Base-by-base conservation (phyloP, 2,329 filamentous ascomycete species). In the Didymella sp. region DNA sequence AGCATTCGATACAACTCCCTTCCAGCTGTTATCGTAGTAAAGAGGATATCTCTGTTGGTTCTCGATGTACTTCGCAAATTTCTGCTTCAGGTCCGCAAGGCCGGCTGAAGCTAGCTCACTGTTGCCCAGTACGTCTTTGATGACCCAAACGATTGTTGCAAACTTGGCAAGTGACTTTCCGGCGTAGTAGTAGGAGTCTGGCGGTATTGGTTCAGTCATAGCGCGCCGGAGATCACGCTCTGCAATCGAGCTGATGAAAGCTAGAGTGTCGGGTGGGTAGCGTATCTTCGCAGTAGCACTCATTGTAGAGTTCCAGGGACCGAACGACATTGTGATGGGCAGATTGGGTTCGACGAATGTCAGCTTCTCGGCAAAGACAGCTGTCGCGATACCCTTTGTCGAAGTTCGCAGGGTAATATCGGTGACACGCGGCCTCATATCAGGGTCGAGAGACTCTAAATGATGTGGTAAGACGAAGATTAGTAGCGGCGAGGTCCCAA, bases 381-480 rank as follows among this genome's bases (percentile, higher is more conserved):
- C 89, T 1, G 85, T 89, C 7, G 89, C 90, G 13, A 86, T 78
- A 11, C 95, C 95, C 77, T 97, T 98, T 19, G 92, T 96, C 0
- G 92, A 89, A 0, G 92, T 94, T 54, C 88, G 85, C 49, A 98
- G 79, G 60, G 84, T 81, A 1, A 95, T 73, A 4, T 79, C 73
- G 2, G 79, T 84, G n/a, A 72, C 28, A 35, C 79, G 69, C 7
- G 80, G 79, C 22, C 80, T 78, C 8, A 85, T 86, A 1, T 76
- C 76, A 0, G 75, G 65, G 62, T 91, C 85, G 59, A 98, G 93
- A 0, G 90, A 92, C 28, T 86, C 80, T 3, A 91, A 73, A 64
- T 98, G 95, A 74, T 98, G 95, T 21, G 93, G 92, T 44, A 99
- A 79, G 15, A 90, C 91, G 73, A 90, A 97, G 88, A 96, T 95